Evolutionary conservation across 352 stramenopile genomes (phyloP).

Genomic region (Phytopythium delawarense): DNA sequence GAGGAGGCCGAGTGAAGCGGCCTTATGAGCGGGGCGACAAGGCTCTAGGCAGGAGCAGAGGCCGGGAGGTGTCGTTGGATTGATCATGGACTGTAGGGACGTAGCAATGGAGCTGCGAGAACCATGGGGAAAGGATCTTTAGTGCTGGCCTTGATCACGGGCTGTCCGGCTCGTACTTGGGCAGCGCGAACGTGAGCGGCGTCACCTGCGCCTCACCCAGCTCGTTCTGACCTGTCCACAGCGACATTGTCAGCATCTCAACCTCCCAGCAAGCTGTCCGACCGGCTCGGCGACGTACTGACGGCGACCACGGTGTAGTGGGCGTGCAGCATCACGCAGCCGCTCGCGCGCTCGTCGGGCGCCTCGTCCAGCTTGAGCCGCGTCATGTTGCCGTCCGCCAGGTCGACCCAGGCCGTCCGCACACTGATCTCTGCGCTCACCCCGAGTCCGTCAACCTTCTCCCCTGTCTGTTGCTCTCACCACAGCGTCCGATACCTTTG

Average conservation of each 20-base stretch:
- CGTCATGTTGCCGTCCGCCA: constrained; percentile 37
- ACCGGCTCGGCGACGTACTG: constrained; percentile 26
- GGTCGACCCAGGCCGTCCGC: constrained; percentile 39
- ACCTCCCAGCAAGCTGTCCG: neutral
- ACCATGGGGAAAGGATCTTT: neutral
- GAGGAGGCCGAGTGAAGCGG: neutral
- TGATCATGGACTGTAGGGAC: neutral
- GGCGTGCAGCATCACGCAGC: constrained; percentile 34
- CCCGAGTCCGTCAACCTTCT: neutral
- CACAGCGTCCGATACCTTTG: constrained; percentile 33
- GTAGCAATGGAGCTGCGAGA: neutral
- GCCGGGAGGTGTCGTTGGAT: neutral
- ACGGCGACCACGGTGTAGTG: constrained; percentile 50
- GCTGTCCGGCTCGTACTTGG: constrained; percentile 9
- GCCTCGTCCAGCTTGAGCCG: constrained; percentile 49
- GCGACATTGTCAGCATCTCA: neutral
- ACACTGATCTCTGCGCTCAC: constrained; percentile 35
- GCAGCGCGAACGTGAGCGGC: constrained; percentile 35
- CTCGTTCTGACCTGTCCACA: constrained; percentile 22
- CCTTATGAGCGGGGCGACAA: neutral
- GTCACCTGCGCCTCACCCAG: constrained; percentile 29
- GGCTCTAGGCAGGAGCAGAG: neutral
- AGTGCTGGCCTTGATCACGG: neutral
- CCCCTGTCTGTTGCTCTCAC: neutral
- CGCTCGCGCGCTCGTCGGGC: constrained; percentile 29